Evolutionary conservation across 1,139 yeast genomes (phyloP), one percentile per base, ranked within the genome.

Genomic region (Arxiozyma slooffiae): DNA sequence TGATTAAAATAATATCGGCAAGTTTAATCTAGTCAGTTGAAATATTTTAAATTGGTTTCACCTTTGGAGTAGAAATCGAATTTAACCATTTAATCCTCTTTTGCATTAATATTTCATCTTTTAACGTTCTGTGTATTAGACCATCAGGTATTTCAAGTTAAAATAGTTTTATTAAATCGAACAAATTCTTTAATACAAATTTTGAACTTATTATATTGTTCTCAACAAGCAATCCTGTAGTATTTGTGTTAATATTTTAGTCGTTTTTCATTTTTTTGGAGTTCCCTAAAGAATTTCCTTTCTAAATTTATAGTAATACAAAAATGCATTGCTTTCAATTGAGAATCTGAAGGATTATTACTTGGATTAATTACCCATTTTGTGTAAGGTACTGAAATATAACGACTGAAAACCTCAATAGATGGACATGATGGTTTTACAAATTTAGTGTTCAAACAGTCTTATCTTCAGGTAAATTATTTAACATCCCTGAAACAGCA

Each of bases 121-220:
- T 64, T n/a, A 60, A 55, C 2, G 60, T 57, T 50, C 62, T 58
- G 6, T 71, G 68, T 1, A 69, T 53, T 20, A 69, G 48, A 52
- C 71, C 63, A 46, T 68, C 70, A 1, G 70, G 70, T 26, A 68
- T 50, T 50, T 69, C 73, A 24, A 69, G 47, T 22, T 68, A 53
- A 67, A 69, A 68, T 22, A 63, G 50, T 49, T 67, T 68, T 38
- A 68, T 47, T 38, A 67, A 52, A 16, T 57, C 56, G 6, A 64
- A 44, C 52, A 66, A 55, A 30, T 57, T 60, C 8, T 40, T 42
- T 0, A 53, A 17, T 2, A 52, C 44, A 23, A 44, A 24, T 26
- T 46, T 49, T 2, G 47, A 18, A 4, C 44, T 46, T 22, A 18
- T 23, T 30, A 18, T 17, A 24, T 44, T 30, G 7, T 38, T 26